Evolutionary conservation across 2,329 filamentous ascomycete genomes (phyloP), one percentile per base, ranked within the genome.

Genomic region (Proliferodiscus dingleyae): DNA sequence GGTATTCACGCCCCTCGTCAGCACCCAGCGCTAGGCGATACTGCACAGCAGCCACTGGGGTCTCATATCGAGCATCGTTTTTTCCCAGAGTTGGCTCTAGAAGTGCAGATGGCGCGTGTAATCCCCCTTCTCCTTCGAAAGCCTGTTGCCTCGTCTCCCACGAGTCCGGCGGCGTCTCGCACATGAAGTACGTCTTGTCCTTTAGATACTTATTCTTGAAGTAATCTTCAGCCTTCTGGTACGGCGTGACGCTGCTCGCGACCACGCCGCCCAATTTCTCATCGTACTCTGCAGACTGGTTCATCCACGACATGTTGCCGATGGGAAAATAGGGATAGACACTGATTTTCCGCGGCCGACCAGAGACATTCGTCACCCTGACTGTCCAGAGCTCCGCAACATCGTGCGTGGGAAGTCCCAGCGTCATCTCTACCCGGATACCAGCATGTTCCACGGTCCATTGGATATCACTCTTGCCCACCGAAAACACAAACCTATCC

Each of bases 221-320:
- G 56, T 77, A 79, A 46, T 80, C 75, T 49, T 69, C 67, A 0
- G 74, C 70, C 55, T 77, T 78, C 47, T 79, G 76, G 54, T 80
- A 79, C 0, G 75, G 76, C 1, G 75, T 77, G 49, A 77, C 70
- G 55, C 71, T 71, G 60, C 66, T 76, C 19, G 66, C 73, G 9
- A 80, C 67, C 10, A 80, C 65, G 19, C 71, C 75, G 18, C 66
- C 64, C 16, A 77, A 64, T 8, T 75, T 70, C 5, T 63, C 45
- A 18, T 70, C 67, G 66, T 73, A 78, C 51, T 75, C 71, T 28
- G 71, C 75, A 24, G 73, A 73, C 58, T 78, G 76, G 58, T 77
- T 79, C 75, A 79, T 80, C 75, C 75, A 79, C 11, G 75, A 78
- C 73, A 77, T 78, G 62, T 76, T 77, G n/a, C 75, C 75, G 43